These are phyloP conservation scores for Colletotrichum liriopes DNA, from an alignment of 2,329 filamentous ascomycete species.

Conservation along the genomic window DNA sequence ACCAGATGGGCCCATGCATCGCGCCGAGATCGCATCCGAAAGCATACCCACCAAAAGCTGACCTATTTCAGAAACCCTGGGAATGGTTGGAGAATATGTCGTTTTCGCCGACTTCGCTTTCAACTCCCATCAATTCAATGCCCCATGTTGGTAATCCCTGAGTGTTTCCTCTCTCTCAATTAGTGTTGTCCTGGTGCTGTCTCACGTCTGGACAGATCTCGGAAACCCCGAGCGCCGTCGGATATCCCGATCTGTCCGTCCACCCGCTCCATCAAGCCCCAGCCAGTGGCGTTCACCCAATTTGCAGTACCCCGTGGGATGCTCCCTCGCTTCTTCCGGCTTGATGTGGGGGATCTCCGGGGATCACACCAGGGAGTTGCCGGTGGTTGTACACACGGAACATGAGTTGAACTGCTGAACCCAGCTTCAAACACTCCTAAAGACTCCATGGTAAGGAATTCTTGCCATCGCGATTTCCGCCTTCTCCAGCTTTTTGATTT, in stretches of 20 bases:
- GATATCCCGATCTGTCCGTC: conserved; percentile 21
- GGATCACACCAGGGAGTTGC: conserved; percentile 23
- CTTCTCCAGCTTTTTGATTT: background rate
- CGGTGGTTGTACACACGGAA: background rate
- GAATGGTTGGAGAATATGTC: background rate
- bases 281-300: conserved; percentile 18
- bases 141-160: background rate
- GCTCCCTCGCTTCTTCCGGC: conserved; percentile 23
- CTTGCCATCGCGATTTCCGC: background rate
- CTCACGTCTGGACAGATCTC: background rate
- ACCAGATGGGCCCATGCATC: background rate
- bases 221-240: background rate
- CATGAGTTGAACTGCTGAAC: conserved; percentile 33
- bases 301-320: conserved; percentile 14
- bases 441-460: conserved; percentile 4
- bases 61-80: background rate
- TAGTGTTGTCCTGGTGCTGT: background rate
- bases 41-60: background rate
- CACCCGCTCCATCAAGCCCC: conserved; percentile 13
- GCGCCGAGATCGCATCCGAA: conserved; percentile 11
- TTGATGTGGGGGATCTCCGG: conserved; percentile 39
- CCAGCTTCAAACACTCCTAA: background rate
- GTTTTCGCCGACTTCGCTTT: conserved; percentile 27
- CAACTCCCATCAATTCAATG: background rate
- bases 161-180: background rate